These are phyloP conservation scores for Boletus sp. DNA, from an alignment of 768 basidiomycete genomes.

Conservation along the genomic window DNA sequence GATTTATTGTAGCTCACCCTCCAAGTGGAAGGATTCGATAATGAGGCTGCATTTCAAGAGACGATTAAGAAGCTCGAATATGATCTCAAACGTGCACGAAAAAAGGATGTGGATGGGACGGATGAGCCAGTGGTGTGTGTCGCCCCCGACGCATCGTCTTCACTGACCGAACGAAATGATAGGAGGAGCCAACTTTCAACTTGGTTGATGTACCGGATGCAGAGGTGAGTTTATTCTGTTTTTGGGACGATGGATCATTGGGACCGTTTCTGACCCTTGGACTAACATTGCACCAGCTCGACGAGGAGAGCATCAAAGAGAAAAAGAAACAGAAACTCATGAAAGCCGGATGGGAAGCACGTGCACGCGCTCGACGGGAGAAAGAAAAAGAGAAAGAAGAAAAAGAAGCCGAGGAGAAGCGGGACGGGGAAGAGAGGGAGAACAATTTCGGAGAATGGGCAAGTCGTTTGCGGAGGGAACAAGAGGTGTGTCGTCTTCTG, in stretches of 20 bases:
- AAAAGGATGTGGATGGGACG: constrained; percentile 74
- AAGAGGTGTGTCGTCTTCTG: constrained; percentile 54
- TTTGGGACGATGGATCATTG: not conserved
- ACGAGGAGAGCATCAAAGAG: constrained; percentile 90
- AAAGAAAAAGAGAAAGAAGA: constrained; percentile 84
- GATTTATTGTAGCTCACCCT: constrained; percentile 46
- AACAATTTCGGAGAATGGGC: constrained; percentile 74
- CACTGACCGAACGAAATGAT: constrained; percentile 4
- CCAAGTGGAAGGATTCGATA: constrained; percentile 67
- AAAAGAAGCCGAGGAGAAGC: constrained; percentile 51
- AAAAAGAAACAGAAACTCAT: constrained; percentile 90
- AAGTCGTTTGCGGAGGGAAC: constrained; percentile 65
- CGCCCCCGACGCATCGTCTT: not conserved
- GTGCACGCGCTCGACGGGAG: constrained; percentile 77
- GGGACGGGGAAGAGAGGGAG: constrained; percentile 72
- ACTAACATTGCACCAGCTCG: constrained; percentile 47
- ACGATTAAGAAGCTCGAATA: constrained; percentile 83
- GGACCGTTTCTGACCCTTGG: not conserved
- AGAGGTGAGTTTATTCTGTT: constrained; percentile 47
- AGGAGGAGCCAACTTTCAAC: constrained; percentile 87
- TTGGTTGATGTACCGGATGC: constrained; percentile 89
- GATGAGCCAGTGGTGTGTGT: constrained; percentile 54
- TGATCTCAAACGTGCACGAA: constrained; percentile 71
- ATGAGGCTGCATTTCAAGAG: constrained; percentile 75
- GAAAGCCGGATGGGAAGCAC: constrained; percentile 92